These are phyloP conservation scores for Spatholobus suberectus DNA, from an alignment of 306 rosid species.

Conservation along the genomic window DNA sequence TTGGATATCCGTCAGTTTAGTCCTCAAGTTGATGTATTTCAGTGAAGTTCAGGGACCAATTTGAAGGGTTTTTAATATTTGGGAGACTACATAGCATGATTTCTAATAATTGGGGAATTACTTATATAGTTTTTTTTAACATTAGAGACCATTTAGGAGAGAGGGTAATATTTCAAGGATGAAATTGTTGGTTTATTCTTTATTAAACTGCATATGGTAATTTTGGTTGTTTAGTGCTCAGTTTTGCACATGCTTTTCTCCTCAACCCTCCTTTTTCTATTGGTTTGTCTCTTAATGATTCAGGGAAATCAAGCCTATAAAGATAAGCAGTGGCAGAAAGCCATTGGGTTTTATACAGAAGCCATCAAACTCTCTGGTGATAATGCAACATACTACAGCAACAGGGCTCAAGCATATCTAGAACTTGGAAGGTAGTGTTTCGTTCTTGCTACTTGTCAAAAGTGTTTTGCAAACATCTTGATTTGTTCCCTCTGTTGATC, in stretches of 20 bases:
- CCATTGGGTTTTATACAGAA: conserved; percentile 83
- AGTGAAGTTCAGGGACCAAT: background rate
- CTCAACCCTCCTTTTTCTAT: background rate
- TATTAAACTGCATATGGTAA: conserved; percentile 11
- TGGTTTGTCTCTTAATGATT: conserved; percentile 19
- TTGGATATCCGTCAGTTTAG: background rate
- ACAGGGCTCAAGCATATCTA: conserved; percentile 92
- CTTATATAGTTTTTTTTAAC: background rate
- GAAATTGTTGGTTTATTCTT: background rate
- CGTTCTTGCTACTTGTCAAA: conserved; percentile 21
- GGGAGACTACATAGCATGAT: background rate
- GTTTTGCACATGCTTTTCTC: conserved; percentile 8
- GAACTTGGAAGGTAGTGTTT: conserved; percentile 75
- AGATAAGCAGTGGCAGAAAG: conserved; percentile 93
- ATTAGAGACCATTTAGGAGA: background rate
- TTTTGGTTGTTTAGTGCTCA: background rate
- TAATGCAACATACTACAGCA: conserved; percentile 89
- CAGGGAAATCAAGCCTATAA: conserved; percentile 96
- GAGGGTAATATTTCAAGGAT: background rate
- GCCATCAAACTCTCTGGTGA: conserved; percentile 85
- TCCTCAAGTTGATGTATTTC: background rate
- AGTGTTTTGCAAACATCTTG: conserved; percentile 40
- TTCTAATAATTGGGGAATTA: background rate
- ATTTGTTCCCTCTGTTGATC: conserved; percentile 41
- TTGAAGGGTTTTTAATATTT: background rate